Base-by-base conservation (phyloP, 352 stramenopile species). In the Pythium graminicola region DNA sequence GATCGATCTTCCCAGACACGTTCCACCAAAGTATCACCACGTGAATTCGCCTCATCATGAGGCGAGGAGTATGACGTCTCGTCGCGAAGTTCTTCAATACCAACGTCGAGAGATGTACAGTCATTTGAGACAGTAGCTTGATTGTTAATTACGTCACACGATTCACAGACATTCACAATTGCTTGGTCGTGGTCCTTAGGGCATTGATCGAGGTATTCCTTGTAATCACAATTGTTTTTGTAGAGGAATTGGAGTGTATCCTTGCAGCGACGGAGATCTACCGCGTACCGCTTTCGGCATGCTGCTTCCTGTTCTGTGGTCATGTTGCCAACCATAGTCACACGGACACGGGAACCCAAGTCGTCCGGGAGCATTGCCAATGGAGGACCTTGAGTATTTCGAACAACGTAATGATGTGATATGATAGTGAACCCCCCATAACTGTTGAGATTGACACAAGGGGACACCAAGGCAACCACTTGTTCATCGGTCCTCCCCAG, bases 371-470 rank as follows among this genome's bases (percentile, higher is more conserved):
- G 22, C 43, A 59, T 57, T 9, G 6, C 7, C 2, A 62, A 1
- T n/a, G 57, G 51, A 0, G 57, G 49, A 0, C 62, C 57, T 26
- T 58, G 42, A 8, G 41, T 64, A 39, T 64, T 64, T 26, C 47
- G 49, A 0, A 59, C 57, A 16, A 64, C 42, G 17, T 64, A 64
- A 28, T 64, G 57, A 38, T 64, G 57, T 13, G 57, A 57, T 36
- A 57, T 59, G 31, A 67, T 55, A 0, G 54, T 10, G 24, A 13
- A 17, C 58, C 51, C 4, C 50, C 57, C n/a, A 52, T 66, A 9
- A 66, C 58, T 19, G 55, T 57, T 13, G 32, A 45, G 4, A 54
- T 5, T 14, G 47, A 54, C 35, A 54, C 47, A 54, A 8, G 29
- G 47, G 13, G 47, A 54, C 23, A 54, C 47, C 13, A 54, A 35